Evolutionary conservation across 2,329 filamentous ascomycete genomes (phyloP).

Genomic region (Xylaria sp.): DNA sequence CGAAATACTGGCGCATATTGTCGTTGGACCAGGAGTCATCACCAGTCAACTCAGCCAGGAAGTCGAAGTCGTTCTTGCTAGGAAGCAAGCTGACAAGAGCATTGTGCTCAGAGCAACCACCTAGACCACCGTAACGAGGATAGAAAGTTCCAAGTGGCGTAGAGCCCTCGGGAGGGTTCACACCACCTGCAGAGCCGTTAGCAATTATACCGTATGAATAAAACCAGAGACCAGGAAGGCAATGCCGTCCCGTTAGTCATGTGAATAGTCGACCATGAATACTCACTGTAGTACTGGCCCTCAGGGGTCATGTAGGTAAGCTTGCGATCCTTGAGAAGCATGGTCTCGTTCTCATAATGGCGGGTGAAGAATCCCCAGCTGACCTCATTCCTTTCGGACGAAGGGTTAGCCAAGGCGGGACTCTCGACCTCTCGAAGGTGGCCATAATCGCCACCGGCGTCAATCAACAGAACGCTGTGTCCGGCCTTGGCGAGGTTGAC

Average conservation of each 20-base stretch:
- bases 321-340: constrained; percentile 62
- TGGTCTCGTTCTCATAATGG: constrained; percentile 61
- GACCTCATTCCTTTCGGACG: constrained; percentile 60
- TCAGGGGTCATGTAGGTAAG: constrained; percentile 59
- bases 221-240: neutral
- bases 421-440: constrained; percentile 56
- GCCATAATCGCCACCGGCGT: constrained; percentile 64
- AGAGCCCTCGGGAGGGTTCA: constrained; percentile 58
- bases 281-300: constrained; percentile 54
- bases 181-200: constrained; percentile 43
- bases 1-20: constrained; percentile 37
- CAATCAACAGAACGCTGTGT: constrained; percentile 62
- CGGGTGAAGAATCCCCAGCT: constrained; percentile 68
- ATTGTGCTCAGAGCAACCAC: constrained; percentile 41
- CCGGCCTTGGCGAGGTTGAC: constrained; percentile 64
- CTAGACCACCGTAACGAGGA: constrained; percentile 58
- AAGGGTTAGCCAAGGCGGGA: constrained; percentile 57
- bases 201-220: neutral
- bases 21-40: constrained; percentile 34
- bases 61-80: constrained; percentile 50
- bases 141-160: constrained; percentile 61
- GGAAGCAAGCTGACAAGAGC: constrained; percentile 47
- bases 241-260: neutral
- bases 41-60: constrained; percentile 46
- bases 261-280: neutral